A percentile compares a stretch with the other conserved stretches of the same genome.
Conservation (phyloP, 352 stramenopile genomes). For the Pythium myriotylum region DNA sequence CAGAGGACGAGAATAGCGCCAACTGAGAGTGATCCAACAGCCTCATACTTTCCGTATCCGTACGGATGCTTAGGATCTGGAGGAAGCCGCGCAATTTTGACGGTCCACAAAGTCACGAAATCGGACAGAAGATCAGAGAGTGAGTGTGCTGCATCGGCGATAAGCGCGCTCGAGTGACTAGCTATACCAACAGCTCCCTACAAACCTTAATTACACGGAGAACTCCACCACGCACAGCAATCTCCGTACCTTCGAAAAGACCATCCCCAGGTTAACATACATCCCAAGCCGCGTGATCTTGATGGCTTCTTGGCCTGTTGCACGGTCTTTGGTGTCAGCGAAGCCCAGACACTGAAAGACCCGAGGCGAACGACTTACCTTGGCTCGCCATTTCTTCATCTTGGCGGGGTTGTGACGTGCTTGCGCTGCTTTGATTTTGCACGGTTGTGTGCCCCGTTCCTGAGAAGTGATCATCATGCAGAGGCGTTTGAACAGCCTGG, state of each 20-base stretch:
- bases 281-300: constrained; percentile 93
- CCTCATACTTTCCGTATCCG: constrained; percentile 90
- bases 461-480: too few species aligned
- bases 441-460: too few species aligned
- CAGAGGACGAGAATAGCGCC: constrained; percentile 82
- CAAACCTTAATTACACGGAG: too few species aligned
- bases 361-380: neutral
- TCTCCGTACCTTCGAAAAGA: constrained; percentile 76
- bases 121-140: constrained; percentile 96
- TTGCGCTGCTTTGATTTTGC: too few species aligned
- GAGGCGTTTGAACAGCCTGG: too few species aligned
- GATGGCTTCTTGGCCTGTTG: constrained; percentile 61
- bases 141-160: constrained; percentile 96
- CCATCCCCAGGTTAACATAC: constrained; percentile 93
- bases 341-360: neutral
- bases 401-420: neutral
- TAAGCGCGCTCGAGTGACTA: constrained; percentile 90
- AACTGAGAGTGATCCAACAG: constrained; percentile 85
- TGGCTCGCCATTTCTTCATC: constrained; percentile 21
- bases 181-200: constrained; percentile 72
- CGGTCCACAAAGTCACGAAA: constrained; percentile 95
- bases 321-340: neutral
- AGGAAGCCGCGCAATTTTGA: constrained; percentile 91
- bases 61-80: constrained; percentile 94
- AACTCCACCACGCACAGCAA: too few species aligned